phyloP scores from a whole-genome alignment of 2,329 filamentous ascomycete species.

The Clathrospora elynae region DNA sequence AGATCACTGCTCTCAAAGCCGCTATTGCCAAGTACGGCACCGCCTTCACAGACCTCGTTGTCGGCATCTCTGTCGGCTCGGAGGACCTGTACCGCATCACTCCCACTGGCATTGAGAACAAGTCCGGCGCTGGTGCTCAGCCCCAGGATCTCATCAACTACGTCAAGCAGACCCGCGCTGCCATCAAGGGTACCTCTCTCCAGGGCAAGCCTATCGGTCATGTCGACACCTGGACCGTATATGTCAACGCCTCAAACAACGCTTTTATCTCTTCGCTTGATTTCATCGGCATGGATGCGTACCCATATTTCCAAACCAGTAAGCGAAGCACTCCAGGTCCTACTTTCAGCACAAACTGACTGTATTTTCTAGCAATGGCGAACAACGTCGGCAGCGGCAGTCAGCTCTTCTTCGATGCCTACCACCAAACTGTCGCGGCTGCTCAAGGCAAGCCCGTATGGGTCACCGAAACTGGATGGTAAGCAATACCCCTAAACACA shows the following conservation, averaged over 20 bases:
- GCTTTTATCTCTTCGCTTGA: conserved; percentile 72
- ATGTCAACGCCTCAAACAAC: conserved; percentile 71
- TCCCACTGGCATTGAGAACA: conserved; percentile 67
- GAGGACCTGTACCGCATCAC: conserved; percentile 73
- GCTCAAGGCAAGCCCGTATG: conserved; percentile 73
- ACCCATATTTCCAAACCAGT: conserved; percentile 82
- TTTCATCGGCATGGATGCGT: conserved; percentile 83
- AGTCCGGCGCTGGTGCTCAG: conserved; percentile 65
- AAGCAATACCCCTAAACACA: too few species aligned
- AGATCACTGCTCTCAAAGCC: conserved; percentile 71
- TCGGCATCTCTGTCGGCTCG: conserved; percentile 82
- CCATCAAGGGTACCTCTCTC: conserved; percentile 67
- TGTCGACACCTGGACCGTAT: conserved; percentile 82
- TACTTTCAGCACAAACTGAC: too few species aligned
- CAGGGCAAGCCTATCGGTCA: conserved; percentile 70
- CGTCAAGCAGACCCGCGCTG: conserved; percentile 69
- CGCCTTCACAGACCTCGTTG: conserved; percentile 68
- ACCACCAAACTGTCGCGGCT: conserved; percentile 63
- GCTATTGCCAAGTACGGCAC: conserved; percentile 72
- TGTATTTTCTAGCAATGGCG: too few species aligned
- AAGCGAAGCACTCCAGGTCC: too few species aligned
- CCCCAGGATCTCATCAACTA: conserved; percentile 69
- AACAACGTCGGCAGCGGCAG: conserved; percentile 66
- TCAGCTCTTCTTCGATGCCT: conserved; percentile 70
- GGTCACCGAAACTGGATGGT: conserved; percentile 90